Percentiles rank a stretch among this genome's conserved stretches.
These are phyloP conservation scores for Tuber magnatum DNA, from an alignment of 495 filamentous ascomycete species.

Conservation along the genomic window DNA sequence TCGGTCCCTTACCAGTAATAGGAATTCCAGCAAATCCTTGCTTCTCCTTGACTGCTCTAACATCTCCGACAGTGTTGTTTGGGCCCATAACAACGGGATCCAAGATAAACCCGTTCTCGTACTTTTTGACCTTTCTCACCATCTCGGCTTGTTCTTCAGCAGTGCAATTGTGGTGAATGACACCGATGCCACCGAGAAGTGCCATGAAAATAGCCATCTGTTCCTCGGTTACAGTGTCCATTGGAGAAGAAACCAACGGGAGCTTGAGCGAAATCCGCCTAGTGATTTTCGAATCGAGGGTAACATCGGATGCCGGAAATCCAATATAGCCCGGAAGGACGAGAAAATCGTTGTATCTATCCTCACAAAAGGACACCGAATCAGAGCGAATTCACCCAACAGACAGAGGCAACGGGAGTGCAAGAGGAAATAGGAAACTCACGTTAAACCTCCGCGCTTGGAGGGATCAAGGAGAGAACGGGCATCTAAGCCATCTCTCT, in stretches of 20 bases:
- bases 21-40: slow-evolving; percentile 99
- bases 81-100: slow-evolving; percentile 91
- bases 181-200: slow-evolving; percentile 87
- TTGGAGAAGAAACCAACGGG: slow-evolving; percentile 90
- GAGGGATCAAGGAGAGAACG: slow-evolving; percentile 77
- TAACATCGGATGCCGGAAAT: slow-evolving; percentile 85
- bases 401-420: slow-evolving; percentile 55
- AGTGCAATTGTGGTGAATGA: slow-evolving; percentile 99
- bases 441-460: slow-evolving; percentile 81
- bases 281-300: slow-evolving; percentile 82
- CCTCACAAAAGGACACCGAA: slow-evolving; percentile 13
- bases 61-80: slow-evolving; percentile 80
- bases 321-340: slow-evolving; percentile 56
- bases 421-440: slow-evolving; percentile 42
- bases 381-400: slow-evolving; percentile 3
- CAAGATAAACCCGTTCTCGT: slow-evolving; percentile 97
- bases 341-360: slow-evolving; percentile 56
- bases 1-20: slow-evolving; percentile 75
- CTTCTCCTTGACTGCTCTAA: slow-evolving; percentile 85
- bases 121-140: slow-evolving; percentile 98
- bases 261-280: slow-evolving; percentile 91
- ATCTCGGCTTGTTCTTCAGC: slow-evolving; percentile 93
- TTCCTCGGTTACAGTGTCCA: slow-evolving; percentile 99
- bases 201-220: slow-evolving; percentile 99
- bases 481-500: slow-evolving; percentile 75